Conservation (phyloP, 768 basidiomycete species). For the Suillus placidus region DNA sequence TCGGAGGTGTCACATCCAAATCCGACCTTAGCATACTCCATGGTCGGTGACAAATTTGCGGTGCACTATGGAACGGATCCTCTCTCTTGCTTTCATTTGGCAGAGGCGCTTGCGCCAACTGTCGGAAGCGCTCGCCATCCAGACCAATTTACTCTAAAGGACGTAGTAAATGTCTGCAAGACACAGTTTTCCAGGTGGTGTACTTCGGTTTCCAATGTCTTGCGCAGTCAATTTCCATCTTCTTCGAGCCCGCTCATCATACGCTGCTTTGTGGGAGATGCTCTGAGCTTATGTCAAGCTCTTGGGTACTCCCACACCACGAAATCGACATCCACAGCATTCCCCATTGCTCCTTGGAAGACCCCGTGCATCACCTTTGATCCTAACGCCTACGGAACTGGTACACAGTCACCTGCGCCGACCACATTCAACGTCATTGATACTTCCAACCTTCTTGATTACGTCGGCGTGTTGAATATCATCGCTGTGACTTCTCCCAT, state of each 20-base stretch:
- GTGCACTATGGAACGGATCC: constrained; percentile 36
- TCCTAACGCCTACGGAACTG: constrained; percentile 21
- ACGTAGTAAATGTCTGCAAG: constrained; percentile 11
- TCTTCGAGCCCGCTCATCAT: constrained; percentile 20
- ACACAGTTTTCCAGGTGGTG: constrained; percentile 33
- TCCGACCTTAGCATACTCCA: constrained; percentile 34
- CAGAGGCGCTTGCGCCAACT: constrained; percentile 25
- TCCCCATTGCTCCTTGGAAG: constrained; percentile 29
- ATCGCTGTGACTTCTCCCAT: constrained; percentile 25
- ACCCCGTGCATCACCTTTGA: constrained; percentile 26
- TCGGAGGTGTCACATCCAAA: constrained; percentile 25
- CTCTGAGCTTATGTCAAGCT: constrained; percentile 31
- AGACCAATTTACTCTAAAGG: not conserved
- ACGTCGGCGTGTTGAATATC: constrained; percentile 34
- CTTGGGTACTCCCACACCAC: constrained; percentile 17
- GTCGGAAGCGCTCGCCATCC: not conserved
- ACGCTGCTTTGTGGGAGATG: constrained; percentile 36
- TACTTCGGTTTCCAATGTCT: constrained; percentile 18
- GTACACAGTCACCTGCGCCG: constrained; percentile 24
- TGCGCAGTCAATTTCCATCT: constrained; percentile 9
- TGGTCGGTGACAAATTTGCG: constrained; percentile 22
- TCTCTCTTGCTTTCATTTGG: constrained; percentile 35
- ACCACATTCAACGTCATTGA: constrained; percentile 36
- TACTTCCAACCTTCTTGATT: constrained; percentile 35
- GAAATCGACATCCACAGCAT: constrained; percentile 18